Evolutionary conservation across 371 early-diverging fungal genomes (phyloP).

Genomic region (Mortierella sp.): DNA sequence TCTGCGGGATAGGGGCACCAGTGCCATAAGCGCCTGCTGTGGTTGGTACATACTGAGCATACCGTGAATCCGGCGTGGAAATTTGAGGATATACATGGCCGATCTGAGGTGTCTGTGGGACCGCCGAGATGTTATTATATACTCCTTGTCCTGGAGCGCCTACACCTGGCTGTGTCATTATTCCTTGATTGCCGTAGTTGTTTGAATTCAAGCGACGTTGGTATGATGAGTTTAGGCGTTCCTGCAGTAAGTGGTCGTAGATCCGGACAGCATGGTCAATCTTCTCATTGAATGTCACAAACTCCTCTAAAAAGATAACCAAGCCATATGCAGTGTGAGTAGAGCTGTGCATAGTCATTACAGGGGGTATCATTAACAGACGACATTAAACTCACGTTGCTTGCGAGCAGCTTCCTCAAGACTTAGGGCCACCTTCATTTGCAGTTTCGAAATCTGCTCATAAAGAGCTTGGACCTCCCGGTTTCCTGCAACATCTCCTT

Average conservation of each 20-base stretch:
- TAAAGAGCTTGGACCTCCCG: constrained; percentile 78
- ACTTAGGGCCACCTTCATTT: constrained; percentile 76
- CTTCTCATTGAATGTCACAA: constrained; percentile 80
- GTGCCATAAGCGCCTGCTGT: constrained; percentile 15
- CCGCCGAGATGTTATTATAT: constrained; percentile 1
- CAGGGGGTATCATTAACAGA: neutral
- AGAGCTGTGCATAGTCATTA: constrained; percentile 19
- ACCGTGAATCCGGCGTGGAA: constrained; percentile 25
- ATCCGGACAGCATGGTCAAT: constrained; percentile 79
- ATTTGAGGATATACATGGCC: constrained; percentile 39
- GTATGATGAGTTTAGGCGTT: constrained; percentile 66
- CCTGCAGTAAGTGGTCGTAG: constrained; percentile 85
- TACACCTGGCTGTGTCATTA: constrained; percentile 54
- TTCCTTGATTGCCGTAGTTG: constrained; percentile 58
- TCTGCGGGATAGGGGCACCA: constrained; percentile 12
- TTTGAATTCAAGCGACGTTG: constrained; percentile 40
- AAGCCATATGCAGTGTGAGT: neutral
- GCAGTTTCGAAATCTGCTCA: constrained; percentile 77
- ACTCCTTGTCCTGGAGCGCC: constrained; percentile 26
- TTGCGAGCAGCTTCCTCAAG: constrained; percentile 76
- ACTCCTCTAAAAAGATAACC: constrained; percentile 54
- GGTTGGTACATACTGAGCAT: constrained; percentile 39
- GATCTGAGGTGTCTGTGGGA: constrained; percentile 42
- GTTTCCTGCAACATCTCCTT: constrained; percentile 74
- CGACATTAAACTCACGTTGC: constrained; percentile 61